Evolutionary conservation across 805 yeast species (phyloP), one percentile per base, ranked within the genome.

Genomic region (Teunomyces atbi): DNA sequence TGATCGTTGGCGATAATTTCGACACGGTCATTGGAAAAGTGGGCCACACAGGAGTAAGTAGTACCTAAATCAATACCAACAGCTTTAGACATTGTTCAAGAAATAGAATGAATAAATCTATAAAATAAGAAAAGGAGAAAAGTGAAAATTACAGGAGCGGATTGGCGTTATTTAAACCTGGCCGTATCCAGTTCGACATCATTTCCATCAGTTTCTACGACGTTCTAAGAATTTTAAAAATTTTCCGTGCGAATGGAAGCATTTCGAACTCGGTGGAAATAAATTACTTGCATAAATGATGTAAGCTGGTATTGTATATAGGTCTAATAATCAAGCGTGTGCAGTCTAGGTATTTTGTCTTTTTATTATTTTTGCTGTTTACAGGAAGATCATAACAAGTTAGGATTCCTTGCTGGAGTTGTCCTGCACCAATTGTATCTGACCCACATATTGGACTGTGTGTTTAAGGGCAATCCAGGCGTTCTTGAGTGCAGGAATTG

Each of bases 401-500:
- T 23, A 23, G 11, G 10, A 42, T 60, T 66, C 69, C 45, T 71
- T 71, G 56, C 66, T 66, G 36, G 65, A 61, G 57, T 59, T 58
- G 51, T 70, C 71, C 45, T 69, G 62, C 29, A 68, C 71, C 38
- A 71, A 45, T 47, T 62, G 49, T 47, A 61, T 27, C 28, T 53
- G 40, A 32, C 71, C 72, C 26, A 62, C 43, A 43, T 56, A 59
- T 55, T 60, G 61, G 38, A 67, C 47, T n/a, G 51, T 61, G n/a
- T 51, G 57, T 60, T 69, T 71, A 42, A 59, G 47, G 36, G 59
- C 53, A 42, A 63, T 50, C 77, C 77, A 72, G n/a, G 54, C 61
- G 35, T 66, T 59, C 57, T 65, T 71, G 27, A 60, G 62, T 2
- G 60, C 59, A 11, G 76, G 74, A 41, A 57, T 48, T 34, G 57